Evolutionary conservation across 768 basidiomycete species (phyloP).

Genomic region (Mycena haematopus): DNA sequence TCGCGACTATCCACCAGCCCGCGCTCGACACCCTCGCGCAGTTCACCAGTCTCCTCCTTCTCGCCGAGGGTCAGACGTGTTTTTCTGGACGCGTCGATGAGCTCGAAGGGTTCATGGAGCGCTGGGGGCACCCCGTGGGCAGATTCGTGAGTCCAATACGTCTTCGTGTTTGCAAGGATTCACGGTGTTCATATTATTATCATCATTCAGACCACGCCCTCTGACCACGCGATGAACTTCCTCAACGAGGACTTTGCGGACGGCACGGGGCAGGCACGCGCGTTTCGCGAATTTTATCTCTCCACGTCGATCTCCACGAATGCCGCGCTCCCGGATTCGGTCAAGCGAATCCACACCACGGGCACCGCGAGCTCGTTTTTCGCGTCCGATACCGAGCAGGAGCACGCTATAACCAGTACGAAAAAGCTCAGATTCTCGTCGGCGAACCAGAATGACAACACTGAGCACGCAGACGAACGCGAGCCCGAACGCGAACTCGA

Average conservation of each 20-base stretch:
- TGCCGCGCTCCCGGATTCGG: neutral
- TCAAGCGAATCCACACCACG: neutral
- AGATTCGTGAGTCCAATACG: conserved; percentile 38
- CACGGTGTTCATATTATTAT: neutral
- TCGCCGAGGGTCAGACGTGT: conserved; percentile 57
- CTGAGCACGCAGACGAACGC: too few species aligned
- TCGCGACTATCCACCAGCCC: conserved; percentile 75
- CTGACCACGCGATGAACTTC: conserved; percentile 66
- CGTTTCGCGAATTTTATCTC: conserved; percentile 46
- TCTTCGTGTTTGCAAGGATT: neutral
- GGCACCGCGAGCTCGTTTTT: neutral
- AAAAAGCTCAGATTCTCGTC: too few species aligned
- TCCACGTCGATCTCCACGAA: conserved; percentile 21
- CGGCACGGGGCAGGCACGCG: conserved; percentile 28
- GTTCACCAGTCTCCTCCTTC: conserved; percentile 64
- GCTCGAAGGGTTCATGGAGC: conserved; percentile 46
- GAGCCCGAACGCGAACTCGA: conserved; percentile 2
- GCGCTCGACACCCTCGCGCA: conserved; percentile 63
- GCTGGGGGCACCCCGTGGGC: conserved; percentile 46
- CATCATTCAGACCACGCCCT: conserved; percentile 57
- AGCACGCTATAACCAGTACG: too few species aligned
- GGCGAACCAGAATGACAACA: too few species aligned
- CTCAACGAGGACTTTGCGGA: conserved; percentile 54
- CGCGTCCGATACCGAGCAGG: neutral
- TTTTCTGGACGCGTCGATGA: conserved; percentile 50